phyloP scores from a whole-genome alignment of 2,329 filamentous ascomycete species.

The Colletotrichum filicis region DNA sequence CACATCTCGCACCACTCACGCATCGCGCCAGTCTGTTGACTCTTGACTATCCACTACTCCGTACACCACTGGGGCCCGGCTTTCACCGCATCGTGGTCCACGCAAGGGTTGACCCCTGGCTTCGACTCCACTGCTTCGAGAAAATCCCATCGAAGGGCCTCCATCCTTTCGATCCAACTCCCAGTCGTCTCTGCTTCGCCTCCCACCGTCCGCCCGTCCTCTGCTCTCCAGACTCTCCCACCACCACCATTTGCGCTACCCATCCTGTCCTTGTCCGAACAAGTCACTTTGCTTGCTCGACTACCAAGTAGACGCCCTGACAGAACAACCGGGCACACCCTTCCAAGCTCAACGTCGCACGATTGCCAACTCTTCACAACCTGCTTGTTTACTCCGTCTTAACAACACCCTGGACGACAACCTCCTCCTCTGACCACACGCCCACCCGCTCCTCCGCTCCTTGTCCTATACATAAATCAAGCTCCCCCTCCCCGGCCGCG shows the following conservation, averaged over 20 bases:
- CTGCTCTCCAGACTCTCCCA: background rate
- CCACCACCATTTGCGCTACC: background rate
- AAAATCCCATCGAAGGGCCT: conserved; percentile 33
- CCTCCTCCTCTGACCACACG: conserved; percentile 22
- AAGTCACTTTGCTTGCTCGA: conserved; percentile 3
- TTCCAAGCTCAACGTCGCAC: conserved; percentile 26
- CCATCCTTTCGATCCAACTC: conserved; percentile 8
- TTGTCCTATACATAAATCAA: conserved; percentile 49
- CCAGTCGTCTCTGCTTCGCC: background rate
- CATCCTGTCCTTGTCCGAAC: conserved; percentile 7
- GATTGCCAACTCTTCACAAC: conserved; percentile 20
- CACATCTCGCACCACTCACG: conserved; percentile 26
- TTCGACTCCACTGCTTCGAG: conserved; percentile 37
- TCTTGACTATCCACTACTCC: background rate
- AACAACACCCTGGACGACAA: conserved; percentile 19
- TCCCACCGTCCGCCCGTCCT: conserved; percentile 5
- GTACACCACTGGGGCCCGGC: conserved; percentile 17
- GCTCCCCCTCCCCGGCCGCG: conserved; percentile 38
- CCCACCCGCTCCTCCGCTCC: conserved; percentile 23
- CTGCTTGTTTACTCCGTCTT: conserved; percentile 29
- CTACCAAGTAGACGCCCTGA: conserved; percentile 22
- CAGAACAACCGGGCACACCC: conserved; percentile 34
- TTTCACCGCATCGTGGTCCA: conserved; percentile 29
- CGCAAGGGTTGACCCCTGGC: conserved; percentile 24
- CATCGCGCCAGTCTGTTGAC: conserved; percentile 19